Evolutionary conservation across 2,329 filamentous ascomycete species (phyloP), one percentile per base, ranked within the genome.

Genomic region (Apiospora kogelbergensis): DNA sequence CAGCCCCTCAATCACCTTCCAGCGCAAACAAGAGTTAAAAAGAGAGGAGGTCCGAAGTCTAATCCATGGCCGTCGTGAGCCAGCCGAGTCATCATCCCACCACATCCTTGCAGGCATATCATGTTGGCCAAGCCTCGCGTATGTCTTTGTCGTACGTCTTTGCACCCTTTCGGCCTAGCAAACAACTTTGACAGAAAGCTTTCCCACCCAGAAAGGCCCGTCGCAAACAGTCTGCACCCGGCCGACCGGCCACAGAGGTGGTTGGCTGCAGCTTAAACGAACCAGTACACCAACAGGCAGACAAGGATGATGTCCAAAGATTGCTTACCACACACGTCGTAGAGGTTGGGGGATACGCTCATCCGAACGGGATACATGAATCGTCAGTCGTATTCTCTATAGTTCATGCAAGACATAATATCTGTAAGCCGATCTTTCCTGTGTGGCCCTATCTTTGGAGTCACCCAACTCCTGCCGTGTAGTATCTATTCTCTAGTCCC

Each of bases 371-470:
- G 26, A 60, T 6, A n/a, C 20, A 37, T n/a, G 53, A 37, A 60
- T 60, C 30, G 30, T 60, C 53, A 37, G 37, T 60, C 53, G 30
- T 60, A 60, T 60, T 60, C 30, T 60, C 53, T 60, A n/a, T 60
- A 60, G 30, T 33, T 60, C 53, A 60, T 60, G 30, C 53, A 60
- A 60, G 53, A n/a, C 53, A 60, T 60, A 57, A 57, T 26, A 53
- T 13, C 26, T 60, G 26, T 33, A 9, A n/a, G 17, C 48, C 48
- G 17, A 15, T 53, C 46, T 17, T 57, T 57, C 48, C 53, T 13
- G 15, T 22, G 20, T 37, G 20, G 17, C 20, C 30, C 17, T 57
- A 9, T 37, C 17, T 13, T 60, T n/a, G 53, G 53, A 60, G 53
- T 15, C 11, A 15, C 30, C 10, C 30, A 30, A 9, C 30, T 22